Evolutionary conservation across 148 eudicot species (phyloP).

Genomic region (Heliosperma pusillum): DNA sequence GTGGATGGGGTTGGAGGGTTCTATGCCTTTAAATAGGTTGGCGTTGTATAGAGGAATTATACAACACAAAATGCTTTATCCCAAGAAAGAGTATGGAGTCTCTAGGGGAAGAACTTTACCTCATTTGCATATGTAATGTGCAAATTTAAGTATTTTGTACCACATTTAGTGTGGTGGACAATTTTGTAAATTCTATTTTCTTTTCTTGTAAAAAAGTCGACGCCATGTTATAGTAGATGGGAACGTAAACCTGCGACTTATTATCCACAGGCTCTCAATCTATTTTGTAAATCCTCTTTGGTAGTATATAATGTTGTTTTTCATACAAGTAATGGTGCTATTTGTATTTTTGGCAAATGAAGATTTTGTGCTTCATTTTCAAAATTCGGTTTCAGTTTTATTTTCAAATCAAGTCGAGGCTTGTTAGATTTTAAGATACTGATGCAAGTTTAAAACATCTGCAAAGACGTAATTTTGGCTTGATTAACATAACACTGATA

Average conservation of each 20-base stretch:
- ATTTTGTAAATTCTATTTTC: constrained; percentile 4
- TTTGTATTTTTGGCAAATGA: not conserved
- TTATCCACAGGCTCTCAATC: not conserved
- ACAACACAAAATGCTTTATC: constrained; percentile 26
- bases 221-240: not conserved
- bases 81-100: constrained; percentile 28
- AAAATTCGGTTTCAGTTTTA: no score
- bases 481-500: no score
- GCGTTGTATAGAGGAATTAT: constrained; percentile 58
- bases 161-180: not conserved
- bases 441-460: not conserved
- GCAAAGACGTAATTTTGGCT: no score
- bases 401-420: no score
- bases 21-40: constrained; percentile 62
- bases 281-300: constrained; percentile 3
- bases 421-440: no score
- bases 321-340: not conserved
- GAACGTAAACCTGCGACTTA: not conserved
- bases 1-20: constrained; percentile 24
- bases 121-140: constrained; percentile 14
- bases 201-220: not conserved
- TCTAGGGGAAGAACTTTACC: constrained; percentile 18
- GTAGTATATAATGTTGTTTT: not conserved
- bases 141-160: not conserved
- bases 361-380: not conserved